Conservation (phyloP, 1,139 yeast species). For the Pneumocystis oryctolagi region DNA sequence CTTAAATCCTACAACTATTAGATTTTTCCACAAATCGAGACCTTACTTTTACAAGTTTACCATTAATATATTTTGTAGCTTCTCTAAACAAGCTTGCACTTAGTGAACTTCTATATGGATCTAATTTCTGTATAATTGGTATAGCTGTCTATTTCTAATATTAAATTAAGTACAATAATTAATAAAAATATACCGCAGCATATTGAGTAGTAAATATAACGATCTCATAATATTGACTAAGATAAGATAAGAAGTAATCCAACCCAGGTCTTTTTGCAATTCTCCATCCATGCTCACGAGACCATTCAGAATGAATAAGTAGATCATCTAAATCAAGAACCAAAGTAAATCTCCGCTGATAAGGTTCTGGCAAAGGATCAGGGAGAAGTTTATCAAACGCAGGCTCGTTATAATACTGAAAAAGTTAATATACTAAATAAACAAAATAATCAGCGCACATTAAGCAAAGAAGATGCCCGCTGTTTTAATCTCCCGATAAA, state of each 20-base stretch:
- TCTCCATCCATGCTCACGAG: constrained; percentile 88
- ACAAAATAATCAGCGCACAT: constrained; percentile 49
- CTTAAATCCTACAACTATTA: constrained; percentile 48
- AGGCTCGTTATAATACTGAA: constrained; percentile 83
- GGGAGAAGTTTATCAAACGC: constrained; percentile 85
- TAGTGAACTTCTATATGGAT: constrained; percentile 80
- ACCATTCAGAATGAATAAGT: constrained; percentile 84
- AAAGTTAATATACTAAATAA: constrained; percentile 58
- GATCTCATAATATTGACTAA: constrained; percentile 89
- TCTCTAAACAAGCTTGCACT: constrained; percentile 82
- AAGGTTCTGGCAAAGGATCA: constrained; percentile 81
- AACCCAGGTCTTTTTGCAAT: constrained; percentile 98
- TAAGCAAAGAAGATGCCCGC: constrained; percentile 55
- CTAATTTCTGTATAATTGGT: constrained; percentile 70
- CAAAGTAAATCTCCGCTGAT: constrained; percentile 81
- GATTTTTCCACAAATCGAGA: constrained; percentile 21
- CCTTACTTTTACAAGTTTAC: constrained; percentile 37
- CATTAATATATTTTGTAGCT: constrained; percentile 80
- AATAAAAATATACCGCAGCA: constrained; percentile 29
- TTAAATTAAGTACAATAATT: neutral
- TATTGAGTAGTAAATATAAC: constrained; percentile 78
- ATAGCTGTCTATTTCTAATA: constrained; percentile 45
- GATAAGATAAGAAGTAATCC: constrained; percentile 86
- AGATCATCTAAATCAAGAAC: constrained; percentile 82
- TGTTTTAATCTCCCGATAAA: constrained; percentile 1